Evolutionary conservation across 805 yeast genomes (phyloP), one percentile per base, ranked within the genome.

Genomic region (Tetrapisispora namnaoensis): DNA sequence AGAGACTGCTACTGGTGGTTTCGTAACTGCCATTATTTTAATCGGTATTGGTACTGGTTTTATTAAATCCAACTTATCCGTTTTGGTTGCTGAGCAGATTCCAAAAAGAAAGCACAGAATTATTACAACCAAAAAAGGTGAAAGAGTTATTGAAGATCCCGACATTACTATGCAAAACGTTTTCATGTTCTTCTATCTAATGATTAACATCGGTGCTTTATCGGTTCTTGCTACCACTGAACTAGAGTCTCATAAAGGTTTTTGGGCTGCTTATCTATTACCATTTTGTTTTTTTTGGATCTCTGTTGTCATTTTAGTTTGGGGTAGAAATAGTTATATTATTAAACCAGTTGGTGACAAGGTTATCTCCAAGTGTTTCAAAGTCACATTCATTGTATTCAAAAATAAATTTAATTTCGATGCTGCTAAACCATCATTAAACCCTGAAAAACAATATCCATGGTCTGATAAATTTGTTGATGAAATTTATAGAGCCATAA

Each of bases 1-100:
- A 24, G 69, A 70, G 21, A 76, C 79, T 28, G 78, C 86, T 30
- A 63, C 79, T 48, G 88, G 81, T 53, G 90, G 91, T 39, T 78
- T 79, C 18, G 59, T 69, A 48, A 60, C 62, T 17, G 53, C 71
- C 27, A 66, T 70, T 45, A 52, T 70, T 50, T 61, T 79, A 47
- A 77, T 86, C 57, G 91, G 91, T 55, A 56, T 83, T 37, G 91
- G 88, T 38, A 82, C 93, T 32, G 93, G 93, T 60, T 83, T 88
- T 56, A 86, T 86, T 62, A 86, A 86, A 64, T 74, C 89, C 38
- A 84, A 85, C 58, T 79, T 85, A 30, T 78, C 88, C 5, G 67
- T 64, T 24, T 72, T 86, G 62, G 79, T 86, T 62, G 90, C 88
- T 65, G 86, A 82, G 58, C 87, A 82, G 67, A 80, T 77, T 61